A percentile compares a stretch with the other conserved stretches of the same genome.
Evolutionary conservation across 352 stramenopile genomes (phyloP).

Genomic region (Pythium sp.): DNA sequence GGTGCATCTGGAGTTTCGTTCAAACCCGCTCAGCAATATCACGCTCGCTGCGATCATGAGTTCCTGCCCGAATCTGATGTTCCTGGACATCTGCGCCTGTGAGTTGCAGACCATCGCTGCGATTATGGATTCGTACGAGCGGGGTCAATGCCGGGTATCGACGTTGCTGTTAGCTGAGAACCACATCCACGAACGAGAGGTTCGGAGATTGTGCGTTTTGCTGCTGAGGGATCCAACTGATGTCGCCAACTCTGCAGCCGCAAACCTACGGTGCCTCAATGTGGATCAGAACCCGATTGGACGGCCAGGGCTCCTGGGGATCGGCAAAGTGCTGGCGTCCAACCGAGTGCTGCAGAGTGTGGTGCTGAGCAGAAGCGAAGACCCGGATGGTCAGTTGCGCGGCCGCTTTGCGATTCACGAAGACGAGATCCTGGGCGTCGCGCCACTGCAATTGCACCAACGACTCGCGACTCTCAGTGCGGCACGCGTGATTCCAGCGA

Average conservation of each 20-base stretch:
- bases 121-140: constrained; percentile 26
- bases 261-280: constrained; percentile 24
- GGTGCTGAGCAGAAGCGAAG: constrained; percentile 25
- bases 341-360: constrained; percentile 29
- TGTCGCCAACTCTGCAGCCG: constrained; percentile 12
- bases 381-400: constrained; percentile 19
- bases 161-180: constrained; percentile 41
- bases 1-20: constrained; percentile 26
- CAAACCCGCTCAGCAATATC: constrained; percentile 24
- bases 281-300: constrained; percentile 39
- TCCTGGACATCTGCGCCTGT: constrained; percentile 41
- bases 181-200: constrained; percentile 25
- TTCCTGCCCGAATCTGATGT: constrained; percentile 29
- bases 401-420: constrained; percentile 24
- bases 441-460: constrained; percentile 19
- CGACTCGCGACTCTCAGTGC: constrained; percentile 28
- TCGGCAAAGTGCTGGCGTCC: constrained; percentile 16
- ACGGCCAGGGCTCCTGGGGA: constrained; percentile 16
- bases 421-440: constrained; percentile 23
- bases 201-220: constrained; percentile 26
- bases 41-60: constrained; percentile 27
- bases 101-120: constrained; percentile 29
- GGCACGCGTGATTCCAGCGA: neutral
- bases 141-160: constrained; percentile 21
- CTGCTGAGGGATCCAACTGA: constrained; percentile 16